Percentiles rank a stretch among this genome's conserved stretches.
These are phyloP conservation scores for Herpetomonas tarakana DNA, from an alignment of 208 protist species.

Conservation along the genomic window DNA sequence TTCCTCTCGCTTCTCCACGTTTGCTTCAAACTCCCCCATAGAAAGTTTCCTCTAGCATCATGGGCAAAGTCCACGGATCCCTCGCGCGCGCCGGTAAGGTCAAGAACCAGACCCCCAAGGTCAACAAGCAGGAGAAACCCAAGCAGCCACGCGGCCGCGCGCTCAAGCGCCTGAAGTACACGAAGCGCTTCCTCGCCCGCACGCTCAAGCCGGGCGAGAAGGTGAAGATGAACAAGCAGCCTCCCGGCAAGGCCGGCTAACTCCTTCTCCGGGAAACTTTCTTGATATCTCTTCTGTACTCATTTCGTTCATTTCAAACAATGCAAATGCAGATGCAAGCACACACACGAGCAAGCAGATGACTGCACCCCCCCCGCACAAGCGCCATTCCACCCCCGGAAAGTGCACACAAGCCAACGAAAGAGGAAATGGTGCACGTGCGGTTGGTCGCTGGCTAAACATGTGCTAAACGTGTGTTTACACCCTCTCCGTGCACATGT, in stretches of 20 bases:
- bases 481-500: no score
- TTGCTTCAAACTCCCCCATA: no score
- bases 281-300: not conserved
- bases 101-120: conserved; percentile 98
- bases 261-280: not conserved
- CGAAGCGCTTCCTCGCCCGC: conserved; percentile 94
- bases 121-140: conserved; percentile 94
- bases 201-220: conserved; percentile 93
- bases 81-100: conserved; percentile 98
- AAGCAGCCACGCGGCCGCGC: conserved; percentile 94
- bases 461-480: no score
- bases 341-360: no score
- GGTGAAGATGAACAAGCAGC: conserved; percentile 93
- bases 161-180: conserved; percentile 98
- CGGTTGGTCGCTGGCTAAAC: no score
- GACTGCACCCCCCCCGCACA: no score
- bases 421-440: no score
- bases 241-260: conserved; percentile 88
- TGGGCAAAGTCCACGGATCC: conserved; percentile 98
- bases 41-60: conserved; percentile 23
- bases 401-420: no score
- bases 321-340: no score
- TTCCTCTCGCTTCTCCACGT: no score
- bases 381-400: no score
- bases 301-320: not conserved